These are phyloP conservation scores for Geotrichum ghanense DNA, from an alignment of 805 yeast species.

Conservation along the genomic window DNA sequence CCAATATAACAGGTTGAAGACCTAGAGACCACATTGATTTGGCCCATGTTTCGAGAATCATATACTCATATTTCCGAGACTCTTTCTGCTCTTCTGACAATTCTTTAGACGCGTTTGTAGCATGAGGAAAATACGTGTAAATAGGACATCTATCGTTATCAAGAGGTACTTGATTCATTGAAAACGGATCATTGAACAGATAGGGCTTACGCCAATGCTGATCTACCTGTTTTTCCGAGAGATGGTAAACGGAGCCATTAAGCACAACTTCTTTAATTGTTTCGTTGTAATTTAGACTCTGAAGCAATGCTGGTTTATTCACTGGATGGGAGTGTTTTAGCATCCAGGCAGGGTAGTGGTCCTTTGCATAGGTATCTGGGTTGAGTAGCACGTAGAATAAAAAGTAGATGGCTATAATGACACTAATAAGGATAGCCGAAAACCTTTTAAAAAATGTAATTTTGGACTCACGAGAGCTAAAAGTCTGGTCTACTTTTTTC, in stretches of 20 bases:
- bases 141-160: conserved; percentile 3
- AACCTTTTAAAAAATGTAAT: neutral
- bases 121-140: conserved; percentile 9
- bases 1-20: conserved; percentile 19
- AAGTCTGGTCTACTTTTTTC: neutral
- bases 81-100: neutral
- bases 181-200: neutral
- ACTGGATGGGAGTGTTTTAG: neutral
- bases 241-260: neutral
- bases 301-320: neutral
- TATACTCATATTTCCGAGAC: conserved; percentile 9
- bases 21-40: conserved; percentile 21
- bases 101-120: neutral
- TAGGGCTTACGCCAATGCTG: neutral
- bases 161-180: neutral
- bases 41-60: conserved; percentile 17
- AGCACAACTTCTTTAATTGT: neutral
- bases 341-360: neutral
- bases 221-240: neutral
- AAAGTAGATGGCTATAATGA: neutral
- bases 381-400: neutral
- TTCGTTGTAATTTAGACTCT: neutral
- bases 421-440: neutral
- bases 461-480: neutral
- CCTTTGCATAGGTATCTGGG: neutral